These are phyloP conservation scores for Pseudogymnoascus sp. DNA, from an alignment of 2,329 filamentous ascomycete genomes.

Conservation along the genomic window DNA sequence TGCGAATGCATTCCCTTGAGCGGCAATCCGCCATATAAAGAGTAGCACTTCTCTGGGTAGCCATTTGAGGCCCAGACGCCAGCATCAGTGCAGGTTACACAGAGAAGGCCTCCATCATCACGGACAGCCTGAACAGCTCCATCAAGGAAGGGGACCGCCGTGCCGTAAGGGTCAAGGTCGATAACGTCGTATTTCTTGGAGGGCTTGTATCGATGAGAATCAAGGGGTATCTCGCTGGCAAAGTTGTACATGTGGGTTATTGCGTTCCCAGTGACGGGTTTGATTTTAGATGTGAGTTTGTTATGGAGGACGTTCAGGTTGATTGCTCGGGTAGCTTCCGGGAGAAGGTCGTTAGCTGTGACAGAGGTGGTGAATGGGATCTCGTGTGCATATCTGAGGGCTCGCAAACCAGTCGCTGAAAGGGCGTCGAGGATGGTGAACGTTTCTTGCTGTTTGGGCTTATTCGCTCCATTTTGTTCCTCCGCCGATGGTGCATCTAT, in stretches of 20 bases:
- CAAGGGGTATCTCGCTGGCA: constrained; percentile 37
- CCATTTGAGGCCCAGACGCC: constrained; percentile 90
- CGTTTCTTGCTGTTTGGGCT: not conserved
- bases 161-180: constrained; percentile 93
- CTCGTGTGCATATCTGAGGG: constrained; percentile 84
- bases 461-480: not conserved
- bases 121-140: constrained; percentile 76
- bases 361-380: constrained; percentile 74
- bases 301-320: constrained; percentile 81
- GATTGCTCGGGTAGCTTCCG: constrained; percentile 70
- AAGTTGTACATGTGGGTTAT: constrained; percentile 85
- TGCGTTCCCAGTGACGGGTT: constrained; percentile 70
- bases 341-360: constrained; percentile 83
- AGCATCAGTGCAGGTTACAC: constrained; percentile 93
- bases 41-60: constrained; percentile 88
- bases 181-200: constrained; percentile 79
- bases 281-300: constrained; percentile 59
- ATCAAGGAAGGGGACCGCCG: constrained; percentile 86
- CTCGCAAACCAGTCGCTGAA: constrained; percentile 85
- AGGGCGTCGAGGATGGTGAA: constrained; percentile 92
- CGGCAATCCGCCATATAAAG: constrained; percentile 85
- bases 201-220: constrained; percentile 31
- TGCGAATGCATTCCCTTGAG: constrained; percentile 80
- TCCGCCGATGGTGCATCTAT: not conserved
- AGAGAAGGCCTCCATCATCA: constrained; percentile 80